phyloP scores from a whole-genome alignment of 495 filamentous ascomycete genomes.

The Geoglossum glabrum region DNA sequence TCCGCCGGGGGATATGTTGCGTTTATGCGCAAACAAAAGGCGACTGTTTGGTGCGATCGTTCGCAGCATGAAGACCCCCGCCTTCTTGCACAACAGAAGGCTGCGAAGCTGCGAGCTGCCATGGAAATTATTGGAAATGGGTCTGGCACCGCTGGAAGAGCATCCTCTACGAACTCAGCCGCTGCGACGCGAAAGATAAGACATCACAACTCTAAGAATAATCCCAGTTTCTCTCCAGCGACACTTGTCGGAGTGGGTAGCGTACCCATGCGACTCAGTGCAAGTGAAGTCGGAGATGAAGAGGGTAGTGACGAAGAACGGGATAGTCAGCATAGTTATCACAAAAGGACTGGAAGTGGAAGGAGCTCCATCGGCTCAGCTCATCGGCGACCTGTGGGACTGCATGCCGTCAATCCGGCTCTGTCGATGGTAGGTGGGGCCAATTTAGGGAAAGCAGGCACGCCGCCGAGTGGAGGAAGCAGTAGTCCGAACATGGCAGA shows the following conservation, averaged over 20 bases:
- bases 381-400: slow-evolving; percentile 28
- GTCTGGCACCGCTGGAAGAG: slow-evolving; percentile 9
- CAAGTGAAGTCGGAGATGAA: slow-evolving; percentile 81
- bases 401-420: slow-evolving; percentile 18
- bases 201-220: slow-evolving; percentile 51
- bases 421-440: slow-evolving; percentile 15
- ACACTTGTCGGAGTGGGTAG: slow-evolving; percentile 59
- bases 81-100: slow-evolving; percentile 53
- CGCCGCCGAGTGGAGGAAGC: slow-evolving; percentile 27
- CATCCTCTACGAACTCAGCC: slow-evolving; percentile 16
- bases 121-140: slow-evolving; percentile 47
- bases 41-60: slow-evolving; percentile 96
- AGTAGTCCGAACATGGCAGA: slow-evolving; percentile 23
- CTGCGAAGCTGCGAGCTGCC: slow-evolving; percentile 65
- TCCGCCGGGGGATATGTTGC: slow-evolving; percentile 68
- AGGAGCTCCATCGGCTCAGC: slow-evolving; percentile 57
- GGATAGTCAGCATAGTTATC: slow-evolving; percentile 32
- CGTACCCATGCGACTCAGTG: slow-evolving; percentile 79
- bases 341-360: slow-evolving; percentile 58
- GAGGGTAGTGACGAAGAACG: slow-evolving; percentile 54
- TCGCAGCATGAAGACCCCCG: slow-evolving; percentile 83
- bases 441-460: slow-evolving; percentile 48
- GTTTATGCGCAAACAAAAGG: slow-evolving; percentile 85
- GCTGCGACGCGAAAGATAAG: slow-evolving; percentile 52
- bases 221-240: slow-evolving; percentile 41